These are phyloP conservation scores for Venturia asperata DNA, from an alignment of 2,329 filamentous ascomycete genomes.

Conservation along the genomic window DNA sequence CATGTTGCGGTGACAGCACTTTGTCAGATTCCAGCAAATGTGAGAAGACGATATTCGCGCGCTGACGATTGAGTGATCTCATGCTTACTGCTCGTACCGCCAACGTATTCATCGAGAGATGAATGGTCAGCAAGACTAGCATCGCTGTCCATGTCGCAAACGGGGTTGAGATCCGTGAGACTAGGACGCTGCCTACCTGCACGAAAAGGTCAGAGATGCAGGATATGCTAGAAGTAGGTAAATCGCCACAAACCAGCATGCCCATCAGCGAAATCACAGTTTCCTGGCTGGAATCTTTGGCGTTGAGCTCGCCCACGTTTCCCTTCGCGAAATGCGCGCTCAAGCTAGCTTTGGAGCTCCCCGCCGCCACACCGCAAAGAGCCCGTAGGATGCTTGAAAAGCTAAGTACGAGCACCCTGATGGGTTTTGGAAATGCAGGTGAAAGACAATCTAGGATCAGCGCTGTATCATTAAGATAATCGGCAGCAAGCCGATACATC, in stretches of 20 bases:
- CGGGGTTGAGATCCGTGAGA: constrained; percentile 65
- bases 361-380: constrained; percentile 83
- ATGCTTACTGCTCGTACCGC: constrained; percentile 81
- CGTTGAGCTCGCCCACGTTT: constrained; percentile 89
- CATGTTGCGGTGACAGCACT: constrained; percentile 57
- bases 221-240: not conserved
- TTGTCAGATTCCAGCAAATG: constrained; percentile 40
- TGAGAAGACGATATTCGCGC: constrained; percentile 70
- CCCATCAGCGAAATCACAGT: constrained; percentile 85
- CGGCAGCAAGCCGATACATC: constrained; percentile 76
- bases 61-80: constrained; percentile 76
- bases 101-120: constrained; percentile 77
- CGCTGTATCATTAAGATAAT: constrained; percentile 80
- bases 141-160: constrained; percentile 67
- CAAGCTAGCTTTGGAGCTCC: constrained; percentile 81
- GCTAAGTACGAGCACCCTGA: constrained; percentile 52
- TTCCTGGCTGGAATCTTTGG: constrained; percentile 92
- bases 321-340: constrained; percentile 87
- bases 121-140: constrained; percentile 62
- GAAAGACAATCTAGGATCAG: constrained; percentile 81
- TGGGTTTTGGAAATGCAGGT: constrained; percentile 58
- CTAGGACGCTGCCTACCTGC: constrained; percentile 67
- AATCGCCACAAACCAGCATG: constrained; percentile 54
- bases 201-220: constrained; percentile 17
- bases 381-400: constrained; percentile 55